Evolutionary conservation across 805 yeast genomes (phyloP), one percentile per base, ranked within the genome.

Genomic region (Diddensiella santjacobensis): DNA sequence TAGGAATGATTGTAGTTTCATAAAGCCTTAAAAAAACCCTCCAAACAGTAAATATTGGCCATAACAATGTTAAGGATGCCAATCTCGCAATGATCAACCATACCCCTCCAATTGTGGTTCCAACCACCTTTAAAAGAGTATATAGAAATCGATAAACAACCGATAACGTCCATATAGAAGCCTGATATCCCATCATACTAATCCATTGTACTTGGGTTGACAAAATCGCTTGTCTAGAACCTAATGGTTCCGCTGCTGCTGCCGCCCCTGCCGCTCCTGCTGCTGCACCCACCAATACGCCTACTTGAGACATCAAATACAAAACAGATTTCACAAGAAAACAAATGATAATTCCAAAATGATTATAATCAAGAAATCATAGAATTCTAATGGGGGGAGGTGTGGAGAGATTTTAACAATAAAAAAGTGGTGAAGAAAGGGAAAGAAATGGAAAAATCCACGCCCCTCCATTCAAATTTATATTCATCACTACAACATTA

Each of bases 1-100:
- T 42, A 15, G 58, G 58, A 3, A 47, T 36, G 4, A 54, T 30
- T 17, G 54, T 31, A 10, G 48, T 45, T 17, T 50, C 46, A 29
- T 50, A 52, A n/a, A 50, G 23, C 18, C 20, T 20, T 5, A 48
- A 17, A 37, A 52, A 52, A 19, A 48, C 30, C 13, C 43, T 37
- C 54, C 54, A 52, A 10, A 35, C 38, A 8, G 20, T 17, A 35
- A 35, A 35, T 8, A 35, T 35, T 17, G 38, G 38, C 38, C 38
- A 35, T 17, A 35, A 17, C 15, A 35, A 8, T 17, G 38, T 35
- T 8, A 35, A 6, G 6, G 38, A 8, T 13, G 38, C 38, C 13
- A 26, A 8, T 8, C 31, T 8, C 31, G 31, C 31, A 26, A 26
- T 13, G 11, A 13, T 13, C 13, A 8, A 8, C 31, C 31, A 26